These are phyloP conservation scores for Leishmania tarentolae DNA, from an alignment of 208 protist genomes.

Conservation along the genomic window DNA sequence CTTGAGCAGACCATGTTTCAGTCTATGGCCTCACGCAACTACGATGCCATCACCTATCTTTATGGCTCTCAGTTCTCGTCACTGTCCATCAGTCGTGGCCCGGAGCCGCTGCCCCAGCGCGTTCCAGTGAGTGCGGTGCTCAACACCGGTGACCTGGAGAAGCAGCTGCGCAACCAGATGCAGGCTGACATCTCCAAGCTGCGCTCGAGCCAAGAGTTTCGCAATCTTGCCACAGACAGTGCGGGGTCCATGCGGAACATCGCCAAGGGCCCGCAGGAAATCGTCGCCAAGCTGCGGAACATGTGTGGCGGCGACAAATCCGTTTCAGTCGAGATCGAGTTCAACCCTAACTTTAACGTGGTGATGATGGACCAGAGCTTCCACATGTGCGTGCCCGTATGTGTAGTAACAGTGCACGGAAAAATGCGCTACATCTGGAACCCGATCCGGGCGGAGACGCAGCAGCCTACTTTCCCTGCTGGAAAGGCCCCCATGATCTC, in stretches of 20 bases:
- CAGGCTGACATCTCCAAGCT: slow-evolving; percentile 47
- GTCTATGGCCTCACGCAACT: slow-evolving; percentile 28
- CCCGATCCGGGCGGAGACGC: slow-evolving; percentile 37
- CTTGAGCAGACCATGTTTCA: slow-evolving; percentile 36
- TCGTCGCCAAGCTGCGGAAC: slow-evolving; percentile 39
- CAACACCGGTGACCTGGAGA: slow-evolving; percentile 54
- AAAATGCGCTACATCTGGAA: slow-evolving; percentile 72
- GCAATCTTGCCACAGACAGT: slow-evolving; percentile 71
- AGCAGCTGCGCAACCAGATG: slow-evolving; percentile 58
- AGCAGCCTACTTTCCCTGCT: slow-evolving; percentile 37
- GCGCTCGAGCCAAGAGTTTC: slow-evolving; percentile 48
- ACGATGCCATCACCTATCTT: slow-evolving; percentile 21
- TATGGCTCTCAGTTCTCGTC: slow-evolving; percentile 35
- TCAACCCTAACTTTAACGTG: slow-evolving; percentile 78
- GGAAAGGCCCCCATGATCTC: slow-evolving; percentile 55
- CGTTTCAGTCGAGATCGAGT: slow-evolving; percentile 45
- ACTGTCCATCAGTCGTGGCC: slow-evolving; percentile 52
- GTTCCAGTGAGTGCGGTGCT: slow-evolving; percentile 48
- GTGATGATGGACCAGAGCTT: slow-evolving; percentile 36
- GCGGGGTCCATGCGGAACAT: slow-evolving; percentile 52
- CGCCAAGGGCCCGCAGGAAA: slow-evolving; percentile 48
- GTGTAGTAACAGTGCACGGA: slow-evolving; percentile 80
- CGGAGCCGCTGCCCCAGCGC: slow-evolving; percentile 58
- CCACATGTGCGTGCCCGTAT: slow-evolving; percentile 64
- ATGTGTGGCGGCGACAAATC: slow-evolving; percentile 52